Conservation (phyloP, 805 yeast species). For the Nakazawaea peltata region DNA sequence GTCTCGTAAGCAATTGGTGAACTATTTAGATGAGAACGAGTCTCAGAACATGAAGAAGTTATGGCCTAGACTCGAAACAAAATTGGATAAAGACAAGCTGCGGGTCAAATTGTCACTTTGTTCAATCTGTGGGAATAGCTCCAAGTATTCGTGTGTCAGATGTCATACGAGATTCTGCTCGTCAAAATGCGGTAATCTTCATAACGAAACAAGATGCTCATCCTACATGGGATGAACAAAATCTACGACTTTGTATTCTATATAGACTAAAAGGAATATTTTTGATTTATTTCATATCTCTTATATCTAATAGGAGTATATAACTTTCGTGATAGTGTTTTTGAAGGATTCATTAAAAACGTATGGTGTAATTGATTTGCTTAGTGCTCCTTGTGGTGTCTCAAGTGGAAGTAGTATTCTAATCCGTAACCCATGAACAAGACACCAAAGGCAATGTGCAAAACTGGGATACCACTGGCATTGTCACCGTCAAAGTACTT, state of each 20-base stretch:
- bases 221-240: constrained; percentile 14
- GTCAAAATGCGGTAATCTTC: constrained; percentile 30
- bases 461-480: constrained; percentile 75
- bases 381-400: constrained; percentile 39
- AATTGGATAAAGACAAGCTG: constrained; percentile 20
- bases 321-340: too few species aligned
- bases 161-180: constrained; percentile 34
- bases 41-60: constrained; percentile 16
- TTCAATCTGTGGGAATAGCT: constrained; percentile 36
- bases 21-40: constrained; percentile 34
- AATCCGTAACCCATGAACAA: constrained; percentile 77
- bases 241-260: neutral
- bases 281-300: too few species aligned
- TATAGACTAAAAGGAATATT: too few species aligned
- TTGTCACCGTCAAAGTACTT: constrained; percentile 80
- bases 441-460: constrained; percentile 67
- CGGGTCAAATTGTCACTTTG: constrained; percentile 29
- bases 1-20: constrained; percentile 31
- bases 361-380: too few species aligned
- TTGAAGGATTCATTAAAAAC: too few species aligned
- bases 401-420: constrained; percentile 89
- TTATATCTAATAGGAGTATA: too few species aligned
- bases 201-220: constrained; percentile 35
- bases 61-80: constrained; percentile 19
- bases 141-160: constrained; percentile 31